A percentile compares a stretch with the other conserved stretches of the same genome.
Conservation (phyloP, 495 filamentous ascomycete genomes). For the Lasiosphaeria hispida region DNA sequence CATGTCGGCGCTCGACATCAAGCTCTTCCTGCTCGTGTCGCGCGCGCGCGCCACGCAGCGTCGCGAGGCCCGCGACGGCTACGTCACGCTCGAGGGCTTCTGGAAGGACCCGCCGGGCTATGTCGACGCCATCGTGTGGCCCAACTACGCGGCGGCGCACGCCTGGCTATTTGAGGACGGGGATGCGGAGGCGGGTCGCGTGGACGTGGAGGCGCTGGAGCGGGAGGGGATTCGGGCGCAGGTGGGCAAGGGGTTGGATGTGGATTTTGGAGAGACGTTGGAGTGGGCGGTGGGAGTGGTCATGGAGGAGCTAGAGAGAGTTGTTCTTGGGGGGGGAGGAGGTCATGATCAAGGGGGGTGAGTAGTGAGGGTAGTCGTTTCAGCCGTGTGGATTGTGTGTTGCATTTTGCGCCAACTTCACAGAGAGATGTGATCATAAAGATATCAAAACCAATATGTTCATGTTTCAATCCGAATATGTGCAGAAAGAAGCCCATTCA, state of each 20-base stretch:
- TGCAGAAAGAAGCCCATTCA: no score
- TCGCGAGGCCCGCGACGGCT: constrained; percentile 72
- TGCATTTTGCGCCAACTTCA: background rate
- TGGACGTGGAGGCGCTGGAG: constrained; percentile 44
- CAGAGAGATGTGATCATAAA: background rate
- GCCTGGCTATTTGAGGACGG: constrained; percentile 67
- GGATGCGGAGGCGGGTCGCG: constrained; percentile 55
- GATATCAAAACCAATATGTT: background rate
- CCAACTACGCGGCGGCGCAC: constrained; percentile 80
- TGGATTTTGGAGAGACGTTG: constrained; percentile 49
- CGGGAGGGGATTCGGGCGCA: constrained; percentile 47
- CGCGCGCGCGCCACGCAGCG: constrained; percentile 60
- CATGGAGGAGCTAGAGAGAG: constrained; percentile 39
- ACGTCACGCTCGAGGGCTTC: constrained; percentile 87
- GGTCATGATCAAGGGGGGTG: background rate
- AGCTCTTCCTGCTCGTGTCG: constrained; percentile 68
- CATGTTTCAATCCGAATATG: background rate
- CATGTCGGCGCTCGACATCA: constrained; percentile 63
- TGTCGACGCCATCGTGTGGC: constrained; percentile 94
- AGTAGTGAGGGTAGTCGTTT: no score
- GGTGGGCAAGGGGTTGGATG: constrained; percentile 36
- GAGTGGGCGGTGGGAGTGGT: constrained; percentile 55
- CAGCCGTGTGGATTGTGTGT: no score
- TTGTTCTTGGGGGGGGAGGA: constrained; percentile 11
- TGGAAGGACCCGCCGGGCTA: constrained; percentile 94